Evolutionary conservation across 2,329 filamentous ascomycete species (phyloP).

Genomic region (Paraconiothyrium sp.): DNA sequence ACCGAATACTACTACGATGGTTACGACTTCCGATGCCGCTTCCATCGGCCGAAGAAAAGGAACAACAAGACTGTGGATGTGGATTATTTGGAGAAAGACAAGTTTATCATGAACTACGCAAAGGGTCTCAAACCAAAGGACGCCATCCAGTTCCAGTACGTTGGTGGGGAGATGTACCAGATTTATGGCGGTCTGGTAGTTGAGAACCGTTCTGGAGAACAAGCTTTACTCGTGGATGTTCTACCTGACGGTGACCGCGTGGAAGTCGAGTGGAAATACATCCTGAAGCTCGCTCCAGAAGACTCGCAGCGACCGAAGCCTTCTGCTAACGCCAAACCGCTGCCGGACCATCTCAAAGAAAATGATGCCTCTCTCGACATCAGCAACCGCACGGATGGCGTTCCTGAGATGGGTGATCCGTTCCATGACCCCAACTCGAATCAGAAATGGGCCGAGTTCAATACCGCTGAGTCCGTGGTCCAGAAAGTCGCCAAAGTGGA

Average conservation of each 20-base stretch:
- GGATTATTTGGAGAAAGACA: slow-evolving; percentile 74
- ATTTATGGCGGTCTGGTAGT: slow-evolving; percentile 91
- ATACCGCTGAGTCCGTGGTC: slow-evolving; percentile 58
- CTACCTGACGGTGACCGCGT: slow-evolving; percentile 81
- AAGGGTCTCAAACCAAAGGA: slow-evolving; percentile 74
- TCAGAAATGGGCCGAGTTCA: slow-evolving; percentile 73
- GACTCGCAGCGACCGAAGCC: slow-evolving; percentile 79
- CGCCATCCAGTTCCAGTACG: slow-evolving; percentile 85
- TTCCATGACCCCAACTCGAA: slow-evolving; percentile 58
- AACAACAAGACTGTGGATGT: slow-evolving; percentile 78
- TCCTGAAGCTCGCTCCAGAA: slow-evolving; percentile 75
- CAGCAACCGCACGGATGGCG: slow-evolving; percentile 60
- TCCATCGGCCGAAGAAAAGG: slow-evolving; percentile 90
- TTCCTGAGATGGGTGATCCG: slow-evolving; percentile 57
- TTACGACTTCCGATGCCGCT: slow-evolving; percentile 93
- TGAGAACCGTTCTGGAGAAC: slow-evolving; percentile 81
- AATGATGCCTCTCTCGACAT: slow-evolving; percentile 55
- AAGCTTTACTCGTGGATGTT: slow-evolving; percentile 80
- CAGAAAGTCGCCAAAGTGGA: slow-evolving; percentile 73
- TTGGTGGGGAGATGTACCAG: slow-evolving; percentile 78
- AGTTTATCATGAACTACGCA: slow-evolving; percentile 74
- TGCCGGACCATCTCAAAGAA: slow-evolving; percentile 67
- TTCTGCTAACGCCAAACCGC: slow-evolving; percentile 74
- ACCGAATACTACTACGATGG: slow-evolving; percentile 92
- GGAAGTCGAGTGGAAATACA: slow-evolving; percentile 86